phyloP scores from a whole-genome alignment of 2,329 filamentous ascomycete genomes.

The Alternaria consortialis region DNA sequence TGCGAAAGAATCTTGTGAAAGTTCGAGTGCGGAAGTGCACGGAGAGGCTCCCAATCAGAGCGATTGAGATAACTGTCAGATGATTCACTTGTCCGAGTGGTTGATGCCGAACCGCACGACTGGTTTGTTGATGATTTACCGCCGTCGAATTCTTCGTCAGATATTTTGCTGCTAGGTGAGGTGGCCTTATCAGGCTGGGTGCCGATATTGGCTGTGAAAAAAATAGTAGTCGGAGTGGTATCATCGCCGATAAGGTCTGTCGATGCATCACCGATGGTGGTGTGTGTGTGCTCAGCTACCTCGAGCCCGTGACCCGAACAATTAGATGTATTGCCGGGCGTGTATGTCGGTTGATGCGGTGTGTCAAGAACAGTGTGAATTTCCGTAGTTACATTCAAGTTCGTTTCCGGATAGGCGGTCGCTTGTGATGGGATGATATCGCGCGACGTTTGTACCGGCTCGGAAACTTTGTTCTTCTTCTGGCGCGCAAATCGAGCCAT shows the following conservation, averaged over 20 bases:
- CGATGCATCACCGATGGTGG: neutral
- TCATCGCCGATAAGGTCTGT: neutral
- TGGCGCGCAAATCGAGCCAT: neutral
- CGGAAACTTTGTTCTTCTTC: neutral
- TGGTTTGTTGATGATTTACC: neutral
- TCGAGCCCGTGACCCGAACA: neutral
- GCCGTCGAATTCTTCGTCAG: neutral
- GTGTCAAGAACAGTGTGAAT: neutral
- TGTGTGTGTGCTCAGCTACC: neutral
- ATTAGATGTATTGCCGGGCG: neutral
- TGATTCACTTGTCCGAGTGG: neutral
- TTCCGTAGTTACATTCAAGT: neutral
- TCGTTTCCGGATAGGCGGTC: neutral
- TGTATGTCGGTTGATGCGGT: neutral
- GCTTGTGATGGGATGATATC: too few species aligned
- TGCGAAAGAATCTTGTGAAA: constrained; percentile 15
- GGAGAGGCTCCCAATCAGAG: constrained; percentile 3
- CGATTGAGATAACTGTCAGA: neutral
- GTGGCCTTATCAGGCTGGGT: neutral
- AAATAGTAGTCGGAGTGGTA: neutral
- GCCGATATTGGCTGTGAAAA: neutral
- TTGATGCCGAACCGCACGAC: neutral
- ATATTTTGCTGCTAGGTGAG: neutral
- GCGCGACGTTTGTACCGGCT: neutral
- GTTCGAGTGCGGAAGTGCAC: neutral